Conservation (phyloP, 768 basidiomycete species). For the Podaxis carcinomalis region DNA sequence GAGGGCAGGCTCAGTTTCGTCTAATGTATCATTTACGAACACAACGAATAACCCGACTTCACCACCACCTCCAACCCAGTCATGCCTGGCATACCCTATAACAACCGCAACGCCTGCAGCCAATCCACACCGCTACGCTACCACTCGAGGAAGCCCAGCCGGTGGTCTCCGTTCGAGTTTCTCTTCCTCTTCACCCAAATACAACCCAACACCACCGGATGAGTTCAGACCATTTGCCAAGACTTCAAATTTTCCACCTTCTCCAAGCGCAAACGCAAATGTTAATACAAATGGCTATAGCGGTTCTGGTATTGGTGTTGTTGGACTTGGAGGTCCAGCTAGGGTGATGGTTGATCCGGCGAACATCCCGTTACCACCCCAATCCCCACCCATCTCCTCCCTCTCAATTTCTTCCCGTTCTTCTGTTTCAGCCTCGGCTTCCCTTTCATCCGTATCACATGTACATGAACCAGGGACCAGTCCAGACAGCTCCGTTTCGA, state of each 20-base stretch:
- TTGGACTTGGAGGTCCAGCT: neutral
- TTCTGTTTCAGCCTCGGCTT: conserved; percentile 34
- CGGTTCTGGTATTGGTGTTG: neutral
- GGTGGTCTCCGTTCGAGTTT: conserved; percentile 23
- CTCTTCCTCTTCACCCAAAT: conserved; percentile 17
- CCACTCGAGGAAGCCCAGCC: conserved; percentile 29
- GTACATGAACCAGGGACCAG: conserved; percentile 34
- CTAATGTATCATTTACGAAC: conserved; percentile 25
- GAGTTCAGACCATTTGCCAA: conserved; percentile 12
- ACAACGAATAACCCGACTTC: conserved; percentile 22
- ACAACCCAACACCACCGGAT: conserved; percentile 12
- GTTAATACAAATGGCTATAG: conserved; percentile 11
- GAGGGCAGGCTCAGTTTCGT: conserved; percentile 39
- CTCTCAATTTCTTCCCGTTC: conserved; percentile 79
- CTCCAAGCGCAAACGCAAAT: conserved; percentile 5
- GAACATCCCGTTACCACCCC: conserved; percentile 56
- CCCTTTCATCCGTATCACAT: conserved; percentile 44
- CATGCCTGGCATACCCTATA: conserved; percentile 39
- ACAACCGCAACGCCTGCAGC: conserved; percentile 52
- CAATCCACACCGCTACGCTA: conserved; percentile 52
- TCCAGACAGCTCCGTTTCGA: conserved; percentile 22
- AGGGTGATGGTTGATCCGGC: conserved; percentile 47
- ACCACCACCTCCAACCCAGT: conserved; percentile 21
- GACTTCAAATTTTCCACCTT: conserved; percentile 6
- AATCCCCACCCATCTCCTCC: conserved; percentile 69